Percentiles rank a stretch among this genome's conserved stretches.
These are phyloP conservation scores for Citrus mangshanensis DNA, from an alignment of 345 rosid species.

Conservation along the genomic window DNA sequence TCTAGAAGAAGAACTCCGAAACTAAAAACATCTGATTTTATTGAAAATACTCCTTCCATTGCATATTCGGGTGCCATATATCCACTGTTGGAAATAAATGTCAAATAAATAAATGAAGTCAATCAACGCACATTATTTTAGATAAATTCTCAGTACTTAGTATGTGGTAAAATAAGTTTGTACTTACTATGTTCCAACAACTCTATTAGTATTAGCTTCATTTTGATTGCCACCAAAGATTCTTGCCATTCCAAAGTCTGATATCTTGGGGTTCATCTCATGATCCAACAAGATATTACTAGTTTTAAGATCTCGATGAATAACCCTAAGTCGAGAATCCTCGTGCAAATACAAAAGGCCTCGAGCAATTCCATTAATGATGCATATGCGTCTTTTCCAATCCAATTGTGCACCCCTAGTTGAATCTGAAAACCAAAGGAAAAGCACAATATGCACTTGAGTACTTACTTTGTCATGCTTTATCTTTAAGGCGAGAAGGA, in stretches of 20 bases:
- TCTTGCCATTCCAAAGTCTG: not conserved
- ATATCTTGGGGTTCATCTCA: not conserved
- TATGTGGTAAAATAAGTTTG: too few relatives aligned
- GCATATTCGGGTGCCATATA: conserved; percentile 18
- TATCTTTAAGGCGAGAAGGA: not conserved
- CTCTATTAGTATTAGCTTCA: not conserved
- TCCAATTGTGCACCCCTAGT: not conserved
- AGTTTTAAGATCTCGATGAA: conserved; percentile 26
- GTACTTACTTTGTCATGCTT: not conserved
- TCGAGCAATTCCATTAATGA: conserved; percentile 30
- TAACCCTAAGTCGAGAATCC: conserved; percentile 35
- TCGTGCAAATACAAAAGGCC: conserved; percentile 40
- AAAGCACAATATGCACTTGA: not conserved
- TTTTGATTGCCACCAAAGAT: not conserved
- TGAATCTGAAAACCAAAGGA: not conserved
- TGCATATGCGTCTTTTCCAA: conserved; percentile 21
- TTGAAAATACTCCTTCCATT: conserved; percentile 8
- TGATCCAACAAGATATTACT: conserved; percentile 7
- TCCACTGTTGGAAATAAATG: not conserved
- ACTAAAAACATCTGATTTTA: conserved; percentile 12
- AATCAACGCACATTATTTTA: not conserved
- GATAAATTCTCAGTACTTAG: not conserved
- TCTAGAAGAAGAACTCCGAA: conserved; percentile 22
- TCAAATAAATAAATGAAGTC: not conserved
- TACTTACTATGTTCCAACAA: not conserved